Percentiles rank a stretch among this genome's conserved stretches.
Evolutionary conservation across 2,329 filamentous ascomycete species (phyloP).

Genomic region (Arthrobotrys iridis): DNA sequence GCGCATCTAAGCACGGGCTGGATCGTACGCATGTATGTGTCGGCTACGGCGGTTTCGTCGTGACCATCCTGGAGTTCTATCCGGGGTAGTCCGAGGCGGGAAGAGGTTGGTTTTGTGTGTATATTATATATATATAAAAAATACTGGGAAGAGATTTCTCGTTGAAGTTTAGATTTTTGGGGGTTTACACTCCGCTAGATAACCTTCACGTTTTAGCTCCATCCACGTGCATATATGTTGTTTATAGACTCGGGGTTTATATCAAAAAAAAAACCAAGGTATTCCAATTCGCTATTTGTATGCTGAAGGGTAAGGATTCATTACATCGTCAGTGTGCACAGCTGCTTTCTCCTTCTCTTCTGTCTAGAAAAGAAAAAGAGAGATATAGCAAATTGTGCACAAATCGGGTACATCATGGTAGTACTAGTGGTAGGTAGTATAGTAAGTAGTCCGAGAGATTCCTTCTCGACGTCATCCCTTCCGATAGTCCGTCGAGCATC

Average conservation of each 20-base stretch:
- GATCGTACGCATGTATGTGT: no score
- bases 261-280: background rate
- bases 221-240: background rate
- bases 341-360: no score
- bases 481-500: no score
- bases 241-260: background rate
- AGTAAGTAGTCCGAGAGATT: no score
- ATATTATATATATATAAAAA: no score
- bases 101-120: background rate
- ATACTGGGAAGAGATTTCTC: slow-evolving; percentile 25
- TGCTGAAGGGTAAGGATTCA: slow-evolving; percentile 42
- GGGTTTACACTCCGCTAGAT: background rate
- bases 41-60: slow-evolving; percentile 29
- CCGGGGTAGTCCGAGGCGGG: background rate
- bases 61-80: slow-evolving; percentile 36
- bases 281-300: slow-evolving; percentile 41
- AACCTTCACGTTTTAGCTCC: background rate
- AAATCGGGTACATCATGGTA: background rate
- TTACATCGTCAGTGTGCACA: slow-evolving; percentile 47
- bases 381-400: no score
- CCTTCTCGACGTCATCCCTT: no score
- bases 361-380: no score
- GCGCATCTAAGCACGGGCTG: slow-evolving; percentile 42
- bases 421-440: background rate
- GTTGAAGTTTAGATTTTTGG: background rate